Conservation (phyloP, 306 rosid species). For the Acacia melanoxylon region DNA sequence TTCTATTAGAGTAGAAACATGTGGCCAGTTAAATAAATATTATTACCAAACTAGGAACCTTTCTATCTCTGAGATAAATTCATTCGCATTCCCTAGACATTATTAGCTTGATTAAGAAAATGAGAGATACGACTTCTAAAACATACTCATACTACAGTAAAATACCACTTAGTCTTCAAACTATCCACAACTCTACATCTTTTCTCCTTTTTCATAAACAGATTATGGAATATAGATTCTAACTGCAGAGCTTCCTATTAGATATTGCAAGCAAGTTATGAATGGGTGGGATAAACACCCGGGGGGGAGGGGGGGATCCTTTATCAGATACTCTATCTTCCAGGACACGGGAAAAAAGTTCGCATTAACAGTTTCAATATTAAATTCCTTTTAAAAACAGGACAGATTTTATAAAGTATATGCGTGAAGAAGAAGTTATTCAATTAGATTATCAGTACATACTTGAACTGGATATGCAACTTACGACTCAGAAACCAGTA, state of each 20-base stretch:
- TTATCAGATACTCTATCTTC: neutral
- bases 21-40: neutral
- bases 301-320: neutral
- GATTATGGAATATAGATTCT: slow-evolving; percentile 6
- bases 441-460: neutral
- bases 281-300: neutral
- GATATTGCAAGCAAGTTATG: slow-evolving; percentile 14
- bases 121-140: neutral
- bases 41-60: neutral
- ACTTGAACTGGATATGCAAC: slow-evolving; percentile 13
- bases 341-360: neutral
- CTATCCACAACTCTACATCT: neutral
- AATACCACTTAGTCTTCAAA: slow-evolving; percentile 5
- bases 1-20: neutral
- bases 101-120: neutral
- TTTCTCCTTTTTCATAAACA: neutral
- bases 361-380: neutral
- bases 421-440: neutral
- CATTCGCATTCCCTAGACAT: neutral
- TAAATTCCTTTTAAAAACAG: neutral
- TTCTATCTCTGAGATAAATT: neutral
- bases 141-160: neutral
- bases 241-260: slow-evolving; percentile 1
- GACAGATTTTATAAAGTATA: neutral
- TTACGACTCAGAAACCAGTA: slow-evolving; percentile 11